Evolutionary conservation across 306 rosid genomes (phyloP).

Genomic region (Fagus crenata): DNA sequence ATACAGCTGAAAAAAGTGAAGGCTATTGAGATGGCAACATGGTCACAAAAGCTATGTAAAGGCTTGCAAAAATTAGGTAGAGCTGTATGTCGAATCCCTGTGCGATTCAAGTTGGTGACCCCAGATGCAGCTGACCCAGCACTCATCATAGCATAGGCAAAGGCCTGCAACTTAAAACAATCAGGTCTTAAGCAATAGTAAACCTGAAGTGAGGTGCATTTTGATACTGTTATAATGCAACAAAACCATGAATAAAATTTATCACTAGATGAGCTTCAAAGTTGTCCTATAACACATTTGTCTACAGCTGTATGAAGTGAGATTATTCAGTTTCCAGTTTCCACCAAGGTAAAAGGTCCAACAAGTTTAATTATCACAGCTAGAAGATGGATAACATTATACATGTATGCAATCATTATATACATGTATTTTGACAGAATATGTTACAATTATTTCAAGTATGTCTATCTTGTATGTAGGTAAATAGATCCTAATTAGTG

Average conservation of each 20-base stretch:
- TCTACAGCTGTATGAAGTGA: no score
- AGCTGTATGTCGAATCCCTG: slow-evolving; percentile 75
- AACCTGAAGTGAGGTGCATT: background rate
- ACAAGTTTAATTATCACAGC: background rate
- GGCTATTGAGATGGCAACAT: slow-evolving; percentile 82
- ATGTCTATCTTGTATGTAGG: background rate
- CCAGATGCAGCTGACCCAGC: slow-evolving; percentile 93
- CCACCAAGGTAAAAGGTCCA: background rate
- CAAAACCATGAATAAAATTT: background rate
- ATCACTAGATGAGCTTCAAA: no score
- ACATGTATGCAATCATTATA: background rate
- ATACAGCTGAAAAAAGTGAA: slow-evolving; percentile 74
- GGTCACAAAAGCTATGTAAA: slow-evolving; percentile 70
- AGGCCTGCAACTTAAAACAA: slow-evolving; percentile 46
- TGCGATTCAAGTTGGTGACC: slow-evolving; percentile 77
- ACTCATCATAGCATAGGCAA: slow-evolving; percentile 84
- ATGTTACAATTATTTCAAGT: background rate
- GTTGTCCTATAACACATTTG: no score
- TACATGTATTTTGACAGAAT: background rate
- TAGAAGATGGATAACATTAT: background rate
- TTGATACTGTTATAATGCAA: no score
- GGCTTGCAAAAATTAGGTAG: slow-evolving; percentile 81
- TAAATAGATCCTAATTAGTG: no score
- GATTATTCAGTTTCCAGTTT: no score
- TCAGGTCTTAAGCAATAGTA: slow-evolving; percentile 7